Percentiles rank a stretch among this genome's conserved stretches.
These are phyloP conservation scores for Penicillium cinerascens DNA, from an alignment of 495 filamentous ascomycete species.

Conservation along the genomic window DNA sequence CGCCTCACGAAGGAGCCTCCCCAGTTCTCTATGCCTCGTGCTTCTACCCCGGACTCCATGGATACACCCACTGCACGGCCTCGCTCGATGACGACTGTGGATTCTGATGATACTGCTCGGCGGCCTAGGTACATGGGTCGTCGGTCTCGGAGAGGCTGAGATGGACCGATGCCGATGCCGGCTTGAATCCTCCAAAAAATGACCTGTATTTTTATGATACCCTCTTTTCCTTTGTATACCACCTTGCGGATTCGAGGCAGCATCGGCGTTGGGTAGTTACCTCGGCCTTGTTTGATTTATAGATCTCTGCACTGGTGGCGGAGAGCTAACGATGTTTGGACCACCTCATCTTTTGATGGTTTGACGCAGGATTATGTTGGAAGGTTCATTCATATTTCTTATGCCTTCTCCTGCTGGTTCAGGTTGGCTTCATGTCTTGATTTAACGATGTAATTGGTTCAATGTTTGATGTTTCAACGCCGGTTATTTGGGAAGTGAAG, in stretches of 20 bases:
- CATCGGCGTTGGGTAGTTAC: not conserved
- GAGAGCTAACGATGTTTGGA: not conserved
- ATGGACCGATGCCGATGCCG: not conserved
- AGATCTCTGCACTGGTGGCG: not conserved
- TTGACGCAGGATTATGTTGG: not conserved
- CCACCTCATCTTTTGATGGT: not conserved
- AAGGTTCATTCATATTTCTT: not conserved
- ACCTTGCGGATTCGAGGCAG: not conserved
- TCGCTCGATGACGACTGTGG: slow-evolving; percentile 19
- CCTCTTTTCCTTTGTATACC: not conserved
- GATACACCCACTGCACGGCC: slow-evolving; percentile 8
- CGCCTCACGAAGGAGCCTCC: slow-evolving; percentile 11
- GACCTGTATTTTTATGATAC: slow-evolving; percentile 3
- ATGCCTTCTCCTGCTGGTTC: slow-evolving; percentile 4
- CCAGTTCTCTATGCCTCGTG: not conserved
- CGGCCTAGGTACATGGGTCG: slow-evolving; percentile 41
- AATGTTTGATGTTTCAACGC: not conserved
- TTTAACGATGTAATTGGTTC: not conserved
- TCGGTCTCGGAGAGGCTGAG: slow-evolving; percentile 28
- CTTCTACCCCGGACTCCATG: slow-evolving; percentile 18
- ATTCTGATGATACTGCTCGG: slow-evolving; percentile 19
- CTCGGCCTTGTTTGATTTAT: not conserved
- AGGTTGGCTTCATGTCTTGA: not conserved
- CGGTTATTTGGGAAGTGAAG: not conserved
- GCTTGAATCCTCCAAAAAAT: not conserved